Evolutionary conservation across 352 stramenopile species (phyloP), one percentile per base, ranked within the genome.

Genomic region (Aphanomyces astaci): DNA sequence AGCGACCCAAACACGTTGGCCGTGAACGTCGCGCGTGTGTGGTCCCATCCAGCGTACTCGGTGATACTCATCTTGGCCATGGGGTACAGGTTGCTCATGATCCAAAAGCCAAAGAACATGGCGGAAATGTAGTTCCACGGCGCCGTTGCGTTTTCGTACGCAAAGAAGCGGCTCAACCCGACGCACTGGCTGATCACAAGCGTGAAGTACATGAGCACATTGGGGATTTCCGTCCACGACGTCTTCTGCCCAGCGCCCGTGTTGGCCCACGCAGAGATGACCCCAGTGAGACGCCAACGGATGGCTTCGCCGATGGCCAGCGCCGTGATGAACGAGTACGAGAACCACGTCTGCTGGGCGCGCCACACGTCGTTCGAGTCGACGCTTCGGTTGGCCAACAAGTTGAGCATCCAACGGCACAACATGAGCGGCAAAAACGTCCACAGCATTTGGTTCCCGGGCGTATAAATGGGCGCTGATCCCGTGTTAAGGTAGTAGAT

Each of bases 31-130:
- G 63, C 63, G 7, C 25, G 24, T 24, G 63, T 69, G 54, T 69
- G 63, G 33, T 69, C 63, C 63, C 63, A 69, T 13, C 63, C 63
- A 60, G 48, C 49, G 31, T 69, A 69, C 48, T 69, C 63, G 32
- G 63, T 46, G 54, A 69, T 56, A 53, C 63, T 69, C 63, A 69
- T 69, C 54, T 69, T 69, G 48, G 48, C 63, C 63, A 69, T 69
- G 3, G 63, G 63, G 30, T 62, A 69, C 45, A 69, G 64, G 54
- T 69, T 69, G 3, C 28, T 40, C 63, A 69, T 69, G 22, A 69
- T 63, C 63, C 63, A 69, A 22, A 69, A 69, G 3, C 63, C 63
- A 27, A 69, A 69, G 43, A 69, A 69, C 63, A 60, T 60, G 10
- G 63, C 63, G 17, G 63, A 69, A 22, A 69, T 63, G 24, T 69